Conservation (phyloP, 73 alveolate species). For the Paramecium pentaurelia region DNA sequence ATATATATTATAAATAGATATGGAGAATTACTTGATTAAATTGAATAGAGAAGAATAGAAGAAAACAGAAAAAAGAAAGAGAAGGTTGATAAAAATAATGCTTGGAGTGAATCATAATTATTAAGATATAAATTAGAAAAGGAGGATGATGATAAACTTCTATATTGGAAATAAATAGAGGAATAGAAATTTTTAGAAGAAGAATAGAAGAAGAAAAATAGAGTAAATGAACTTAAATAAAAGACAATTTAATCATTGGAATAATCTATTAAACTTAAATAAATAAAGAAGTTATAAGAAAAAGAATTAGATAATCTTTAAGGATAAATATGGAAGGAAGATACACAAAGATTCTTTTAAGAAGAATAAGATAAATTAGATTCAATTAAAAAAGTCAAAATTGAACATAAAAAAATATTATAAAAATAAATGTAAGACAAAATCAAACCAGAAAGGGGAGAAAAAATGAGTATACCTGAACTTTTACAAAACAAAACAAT, state of each 20-base stretch:
- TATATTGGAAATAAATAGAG: not conserved
- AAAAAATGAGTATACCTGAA: constrained; percentile 29
- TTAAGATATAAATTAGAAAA: not conserved
- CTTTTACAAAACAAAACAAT: not conserved
- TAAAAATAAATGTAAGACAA: not conserved
- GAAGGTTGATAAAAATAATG: constrained; percentile 10
- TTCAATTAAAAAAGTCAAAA: not conserved
- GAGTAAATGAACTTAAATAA: not conserved
- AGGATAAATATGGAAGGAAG: constrained; percentile 30
- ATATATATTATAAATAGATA: not conserved
- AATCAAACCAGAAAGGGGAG: constrained; percentile 11
- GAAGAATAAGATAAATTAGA: not conserved
- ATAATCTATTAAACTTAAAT: not conserved
- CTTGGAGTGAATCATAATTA: constrained; percentile 19
- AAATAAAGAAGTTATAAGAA: not conserved
- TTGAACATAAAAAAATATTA: not conserved
- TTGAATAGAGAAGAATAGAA: constrained; percentile 2
- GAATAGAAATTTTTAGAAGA: not conserved
- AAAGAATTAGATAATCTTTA: not conserved
- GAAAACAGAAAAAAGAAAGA: not conserved
- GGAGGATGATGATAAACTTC: not conserved
- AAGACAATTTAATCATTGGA: not conserved
- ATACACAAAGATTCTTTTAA: not conserved
- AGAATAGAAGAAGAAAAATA: not conserved
- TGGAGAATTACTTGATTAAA: constrained; percentile 36